Percentiles rank a stretch among this genome's conserved stretches.
phyloP scores from a whole-genome alignment of 805 yeast genomes.

The Candida fluviatilis region DNA sequence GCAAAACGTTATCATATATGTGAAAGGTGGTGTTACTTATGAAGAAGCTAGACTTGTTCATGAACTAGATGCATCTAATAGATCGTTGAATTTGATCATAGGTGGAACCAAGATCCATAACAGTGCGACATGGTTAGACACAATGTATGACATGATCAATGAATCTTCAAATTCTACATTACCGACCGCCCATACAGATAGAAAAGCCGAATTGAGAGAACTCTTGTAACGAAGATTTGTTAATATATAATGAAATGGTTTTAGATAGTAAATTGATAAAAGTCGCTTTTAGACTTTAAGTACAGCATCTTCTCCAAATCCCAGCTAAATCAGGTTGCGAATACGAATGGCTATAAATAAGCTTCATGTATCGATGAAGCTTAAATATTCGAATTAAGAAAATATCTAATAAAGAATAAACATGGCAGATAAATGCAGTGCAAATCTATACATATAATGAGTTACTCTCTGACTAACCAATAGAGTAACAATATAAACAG shows the following conservation, averaged over 20 bases:
- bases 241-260: slow-evolving; percentile 2
- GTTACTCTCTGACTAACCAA: no score
- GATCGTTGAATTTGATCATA: slow-evolving; percentile 62
- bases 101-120: slow-evolving; percentile 58
- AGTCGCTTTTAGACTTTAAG: no score
- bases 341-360: no score
- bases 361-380: no score
- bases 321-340: no score
- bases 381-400: no score
- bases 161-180: slow-evolving; percentile 6
- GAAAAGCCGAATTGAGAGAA: slow-evolving; percentile 38
- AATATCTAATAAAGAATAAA: no score
- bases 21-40: slow-evolving; percentile 87
- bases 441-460: no score
- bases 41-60: slow-evolving; percentile 86
- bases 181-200: slow-evolving; percentile 5
- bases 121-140: slow-evolving; percentile 30
- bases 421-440: no score
- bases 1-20: slow-evolving; percentile 66
- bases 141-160: slow-evolving; percentile 28
- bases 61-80: slow-evolving; percentile 48
- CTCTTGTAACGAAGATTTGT: slow-evolving; percentile 15
- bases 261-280: neutral
- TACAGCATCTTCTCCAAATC: no score
- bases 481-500: no score